Evolutionary conservation across 1,284 basidiomycete genomes (phyloP), one percentile per base, ranked within the genome.

Genomic region (Mycena sp.): DNA sequence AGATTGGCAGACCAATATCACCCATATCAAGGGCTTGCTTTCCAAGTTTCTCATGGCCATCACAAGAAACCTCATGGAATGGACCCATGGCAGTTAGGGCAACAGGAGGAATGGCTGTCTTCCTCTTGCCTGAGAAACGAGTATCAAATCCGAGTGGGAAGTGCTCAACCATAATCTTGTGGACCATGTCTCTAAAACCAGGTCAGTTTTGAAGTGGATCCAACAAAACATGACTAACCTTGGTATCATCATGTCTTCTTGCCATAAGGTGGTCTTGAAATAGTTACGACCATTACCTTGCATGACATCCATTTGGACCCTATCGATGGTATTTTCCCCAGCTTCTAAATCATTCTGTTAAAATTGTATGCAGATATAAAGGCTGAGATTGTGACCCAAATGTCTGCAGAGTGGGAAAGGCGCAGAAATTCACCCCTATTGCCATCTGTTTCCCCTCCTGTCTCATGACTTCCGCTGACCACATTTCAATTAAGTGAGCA

Each of bases 1-100:
- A 74, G 6, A 72, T 72, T 14, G 53, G 56, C 9, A 74, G 50
- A 1, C 60, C 61, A 26, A 73, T 64, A 14, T 68, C 68, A 17
- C 72, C 73, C 69, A 73, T 73, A 3, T 50, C 43, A 0, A 74
- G 63, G 6, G 67, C 73, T 32, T 73, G 73, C 12, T 67, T 66
- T 19, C 67, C 71, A 1, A 74, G 45, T 44, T 73, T 74, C 37
- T 74, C 72, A 41, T 73, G 71, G 4, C 73, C 71, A 45, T 74
- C 73, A 16, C 58, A 69, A 58, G 72, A 69, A 10, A 68, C 50
- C 50, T 73, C 68, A 52, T 72, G 69, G 49, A 63, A 67, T 1
- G 69, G 71, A 0, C 73, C 71, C 19, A 67, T 50, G 11, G 66
- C 45, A 26, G 32, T 37, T 7, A 70, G 57, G 2, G 53, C 26